phyloP scores from a whole-genome alignment of 1,284 basidiomycete species.

The Xerocomus minutiporus region DNA sequence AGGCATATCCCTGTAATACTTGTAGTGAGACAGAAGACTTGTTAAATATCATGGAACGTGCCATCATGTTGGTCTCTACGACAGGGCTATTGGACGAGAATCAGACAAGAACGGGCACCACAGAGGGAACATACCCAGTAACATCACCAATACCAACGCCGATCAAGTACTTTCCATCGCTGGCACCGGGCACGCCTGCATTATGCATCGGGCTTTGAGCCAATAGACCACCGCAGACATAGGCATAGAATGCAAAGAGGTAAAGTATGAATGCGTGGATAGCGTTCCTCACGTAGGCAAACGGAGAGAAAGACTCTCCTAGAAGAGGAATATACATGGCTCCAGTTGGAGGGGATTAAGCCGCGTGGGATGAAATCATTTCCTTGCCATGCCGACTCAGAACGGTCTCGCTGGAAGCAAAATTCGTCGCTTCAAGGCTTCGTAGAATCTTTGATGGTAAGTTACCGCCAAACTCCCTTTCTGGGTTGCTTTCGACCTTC shows the following conservation, averaged over 20 bases:
- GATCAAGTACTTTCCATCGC: constrained; percentile 22
- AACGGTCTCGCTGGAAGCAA: too few relatives aligned
- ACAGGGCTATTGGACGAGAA: constrained; percentile 46
- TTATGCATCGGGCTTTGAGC: not conserved
- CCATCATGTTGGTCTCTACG: constrained; percentile 77
- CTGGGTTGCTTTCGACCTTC: too few relatives aligned
- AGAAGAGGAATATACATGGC: constrained; percentile 26
- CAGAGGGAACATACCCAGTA: constrained; percentile 50
- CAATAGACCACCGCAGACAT: not conserved
- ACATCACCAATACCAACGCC: constrained; percentile 65
- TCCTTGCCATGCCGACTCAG: too few relatives aligned
- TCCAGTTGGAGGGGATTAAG: not conserved
- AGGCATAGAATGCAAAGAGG: constrained; percentile 15
- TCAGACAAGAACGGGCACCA: not conserved
- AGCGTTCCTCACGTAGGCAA: constrained; percentile 17
- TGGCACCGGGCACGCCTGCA: constrained; percentile 1
- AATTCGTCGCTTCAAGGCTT: too few relatives aligned
- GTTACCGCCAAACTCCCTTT: too few relatives aligned
- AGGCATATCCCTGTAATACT: constrained; percentile 63
- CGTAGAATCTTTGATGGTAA: not conserved
- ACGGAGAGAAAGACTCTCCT: constrained; percentile 11
- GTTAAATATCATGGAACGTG: constrained; percentile 24
- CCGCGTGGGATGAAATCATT: not conserved
- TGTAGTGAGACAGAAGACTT: constrained; percentile 1
- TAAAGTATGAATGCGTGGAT: constrained; percentile 18